These are phyloP conservation scores for Penicillium brevicompactum DNA, from an alignment of 2,329 filamentous ascomycete genomes.

Conservation along the genomic window DNA sequence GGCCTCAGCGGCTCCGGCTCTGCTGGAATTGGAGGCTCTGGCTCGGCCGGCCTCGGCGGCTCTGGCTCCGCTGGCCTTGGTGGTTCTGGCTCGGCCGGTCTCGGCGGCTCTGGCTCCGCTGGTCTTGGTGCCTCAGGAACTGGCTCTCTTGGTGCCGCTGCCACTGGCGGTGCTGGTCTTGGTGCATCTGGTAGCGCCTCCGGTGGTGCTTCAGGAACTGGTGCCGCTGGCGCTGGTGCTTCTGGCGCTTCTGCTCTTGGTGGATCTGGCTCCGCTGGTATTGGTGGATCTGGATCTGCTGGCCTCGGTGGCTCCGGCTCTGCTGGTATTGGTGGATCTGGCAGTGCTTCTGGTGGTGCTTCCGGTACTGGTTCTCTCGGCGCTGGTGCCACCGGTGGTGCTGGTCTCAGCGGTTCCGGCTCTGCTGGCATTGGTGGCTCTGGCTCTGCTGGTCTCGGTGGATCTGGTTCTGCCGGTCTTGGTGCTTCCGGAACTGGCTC, in stretches of 20 bases:
- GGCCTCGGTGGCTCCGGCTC: background rate
- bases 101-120: background rate
- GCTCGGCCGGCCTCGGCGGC: background rate
- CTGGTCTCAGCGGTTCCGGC: background rate
- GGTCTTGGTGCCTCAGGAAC: background rate
- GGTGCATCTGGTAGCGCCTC: background rate
- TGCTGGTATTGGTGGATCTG: background rate
- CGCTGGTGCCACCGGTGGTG: background rate
- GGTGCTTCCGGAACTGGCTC: background rate
- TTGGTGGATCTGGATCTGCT: constrained; percentile 7
- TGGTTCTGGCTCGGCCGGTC: constrained; percentile 4
- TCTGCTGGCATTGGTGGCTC: background rate
- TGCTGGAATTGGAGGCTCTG: background rate
- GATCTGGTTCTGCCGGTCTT: background rate
- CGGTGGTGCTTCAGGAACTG: background rate
- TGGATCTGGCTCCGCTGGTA: background rate
- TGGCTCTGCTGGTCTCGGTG: constrained; percentile 3
- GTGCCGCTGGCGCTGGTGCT: background rate
- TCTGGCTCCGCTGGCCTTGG: constrained; percentile 1
- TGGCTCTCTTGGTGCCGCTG: too few species aligned
- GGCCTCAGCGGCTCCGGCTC: constrained; percentile 4
- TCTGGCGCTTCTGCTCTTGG: background rate
- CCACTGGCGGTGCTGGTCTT: background rate
- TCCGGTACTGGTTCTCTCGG: background rate
- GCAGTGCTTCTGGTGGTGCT: background rate